Evolutionary conservation across 345 rosid genomes (phyloP).

Genomic region (Arabis hirsuta): DNA sequence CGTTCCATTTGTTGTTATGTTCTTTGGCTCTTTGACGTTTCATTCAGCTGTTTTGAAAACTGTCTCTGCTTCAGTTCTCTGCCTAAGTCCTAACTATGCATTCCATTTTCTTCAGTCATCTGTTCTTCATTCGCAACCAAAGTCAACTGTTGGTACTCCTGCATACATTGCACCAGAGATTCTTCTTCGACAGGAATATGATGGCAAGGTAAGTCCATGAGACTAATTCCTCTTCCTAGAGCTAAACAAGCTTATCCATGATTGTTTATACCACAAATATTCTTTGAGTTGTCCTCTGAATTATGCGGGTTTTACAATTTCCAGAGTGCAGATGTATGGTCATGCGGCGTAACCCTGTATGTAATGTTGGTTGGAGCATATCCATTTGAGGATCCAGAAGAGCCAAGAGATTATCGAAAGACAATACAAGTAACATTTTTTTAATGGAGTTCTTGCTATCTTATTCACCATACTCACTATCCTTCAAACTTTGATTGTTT

Average conservation of each 20-base stretch:
- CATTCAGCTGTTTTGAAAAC: not conserved
- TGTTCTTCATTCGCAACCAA: constrained; percentile 93
- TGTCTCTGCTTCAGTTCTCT: not conserved
- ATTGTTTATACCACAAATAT: not conserved
- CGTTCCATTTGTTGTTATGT: constrained; percentile 4
- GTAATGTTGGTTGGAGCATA: constrained; percentile 98
- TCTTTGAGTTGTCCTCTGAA: constrained; percentile 8
- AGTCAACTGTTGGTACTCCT: constrained; percentile 97
- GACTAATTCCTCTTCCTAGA: constrained; percentile 16
- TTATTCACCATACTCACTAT: constrained; percentile 11
- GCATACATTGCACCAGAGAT: constrained; percentile 99
- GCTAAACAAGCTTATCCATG: not conserved
- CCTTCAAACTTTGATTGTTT: constrained; percentile 5
- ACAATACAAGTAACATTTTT: constrained; percentile 67
- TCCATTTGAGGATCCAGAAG: constrained; percentile 95
- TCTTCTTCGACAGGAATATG: constrained; percentile 74
- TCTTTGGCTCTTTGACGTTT: not conserved
- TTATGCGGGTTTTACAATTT: not conserved
- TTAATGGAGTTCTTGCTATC: not conserved
- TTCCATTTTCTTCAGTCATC: constrained; percentile 60
- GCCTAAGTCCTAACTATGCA: not conserved
- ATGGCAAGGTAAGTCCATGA: constrained; percentile 75
- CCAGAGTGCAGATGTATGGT: constrained; percentile 99
- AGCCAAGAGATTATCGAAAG: constrained; percentile 83
- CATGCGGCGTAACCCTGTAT: constrained; percentile 89